Evolutionary conservation across 1,284 basidiomycete species (phyloP), one percentile per base, ranked within the genome.

Genomic region (Cystobasidiaceae sp.): DNA sequence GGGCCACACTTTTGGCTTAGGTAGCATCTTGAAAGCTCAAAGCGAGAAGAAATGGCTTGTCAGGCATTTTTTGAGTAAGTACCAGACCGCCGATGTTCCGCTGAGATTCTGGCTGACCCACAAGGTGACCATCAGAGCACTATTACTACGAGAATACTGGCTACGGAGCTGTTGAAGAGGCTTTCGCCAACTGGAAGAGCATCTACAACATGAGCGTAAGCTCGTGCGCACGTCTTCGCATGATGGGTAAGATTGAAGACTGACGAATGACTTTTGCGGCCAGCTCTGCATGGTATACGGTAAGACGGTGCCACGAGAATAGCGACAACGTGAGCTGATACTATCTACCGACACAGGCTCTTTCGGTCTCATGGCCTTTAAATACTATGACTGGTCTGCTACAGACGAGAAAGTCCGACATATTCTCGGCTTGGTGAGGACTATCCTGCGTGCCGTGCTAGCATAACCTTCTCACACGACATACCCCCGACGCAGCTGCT

Each of bases 121-220:
- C 19, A 11, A 6, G 4, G 13, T 13, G 25, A 2, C 37, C n/a
- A 1, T 1, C 39, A 57, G 54, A 66, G 25, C 59, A 92, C 74
- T 93, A 92, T 74, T 85, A 91, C 69, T 93, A 93, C 76, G 71
- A 72, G 30, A 37, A 62, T 25, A 71, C 72, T 51, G 80, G 84
- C 55, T 77, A 83, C 75, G 84, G 85, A 56, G 92, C 93, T 0
- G 84, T 93, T 11, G 83, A 86, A 51, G 94, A 97, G 75, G 90
- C 93, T 0, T 98, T 97, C 74, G 81, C 82, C 33, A 94, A 94
- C 76, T 98, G 93, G 93, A 97, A 97, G 78, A 82, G 83, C 5
- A 82, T 90, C 37, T 97, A 94, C 78, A 97, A 97, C 77, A 79
- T 93, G 75, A 91, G 88, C 74, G 82, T 94, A 79, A 87, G 87